Evolutionary conservation across 306 rosid genomes (phyloP).

Genomic region (Dryas octopetala): DNA sequence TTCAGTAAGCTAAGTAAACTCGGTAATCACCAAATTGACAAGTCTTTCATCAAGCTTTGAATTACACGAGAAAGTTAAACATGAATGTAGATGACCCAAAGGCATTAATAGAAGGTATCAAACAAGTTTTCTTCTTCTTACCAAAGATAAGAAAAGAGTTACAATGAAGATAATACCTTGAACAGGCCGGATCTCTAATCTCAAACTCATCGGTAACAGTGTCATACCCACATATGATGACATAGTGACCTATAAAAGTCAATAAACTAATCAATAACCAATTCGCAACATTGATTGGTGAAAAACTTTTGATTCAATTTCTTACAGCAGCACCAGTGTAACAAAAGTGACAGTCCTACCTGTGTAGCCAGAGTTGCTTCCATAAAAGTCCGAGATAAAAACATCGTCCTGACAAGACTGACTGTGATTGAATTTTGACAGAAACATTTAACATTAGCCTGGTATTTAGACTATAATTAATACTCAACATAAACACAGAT

Average conservation of each 20-base stretch:
- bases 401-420: constrained; percentile 51
- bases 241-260: constrained; percentile 73
- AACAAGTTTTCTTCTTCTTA: neutral
- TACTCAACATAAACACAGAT: neutral
- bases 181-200: constrained; percentile 94
- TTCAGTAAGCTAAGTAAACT: constrained; percentile 1
- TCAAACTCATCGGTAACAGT: constrained; percentile 85
- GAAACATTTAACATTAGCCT: constrained; percentile 33
- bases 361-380: constrained; percentile 65
- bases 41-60: neutral
- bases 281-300: neutral
- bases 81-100: neutral
- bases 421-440: constrained; percentile 52
- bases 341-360: constrained; percentile 47
- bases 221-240: constrained; percentile 90
- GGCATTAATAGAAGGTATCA: neutral
- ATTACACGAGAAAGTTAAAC: neutral
- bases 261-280: constrained; percentile 16
- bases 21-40: neutral
- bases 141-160: neutral
- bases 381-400: constrained; percentile 41
- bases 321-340: neutral
- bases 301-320: neutral
- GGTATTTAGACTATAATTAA: neutral
- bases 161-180: constrained; percentile 46